A percentile compares a stretch with the other conserved stretches of the same genome.
These are phyloP conservation scores for Sporothrix mexicana DNA, from an alignment of 2,329 filamentous ascomycete species.

Conservation along the genomic window DNA sequence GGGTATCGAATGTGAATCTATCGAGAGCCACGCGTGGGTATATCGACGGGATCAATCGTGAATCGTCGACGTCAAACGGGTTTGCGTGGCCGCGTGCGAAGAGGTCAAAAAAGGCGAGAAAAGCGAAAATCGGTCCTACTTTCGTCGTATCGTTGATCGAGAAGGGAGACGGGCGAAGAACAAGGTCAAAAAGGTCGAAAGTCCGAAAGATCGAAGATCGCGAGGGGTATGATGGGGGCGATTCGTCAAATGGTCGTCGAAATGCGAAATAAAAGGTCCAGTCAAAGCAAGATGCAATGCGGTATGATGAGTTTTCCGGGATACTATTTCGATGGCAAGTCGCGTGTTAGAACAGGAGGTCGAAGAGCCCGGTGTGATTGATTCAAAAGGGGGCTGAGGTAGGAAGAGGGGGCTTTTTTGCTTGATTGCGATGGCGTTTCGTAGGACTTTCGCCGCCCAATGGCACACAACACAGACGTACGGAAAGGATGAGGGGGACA, in stretches of 20 bases:
- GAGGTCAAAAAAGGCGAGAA: too few relatives aligned
- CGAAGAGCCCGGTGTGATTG: background rate
- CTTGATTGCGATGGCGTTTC: conserved; percentile 4
- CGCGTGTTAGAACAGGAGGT: conserved; percentile 16
- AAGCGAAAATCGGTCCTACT: background rate
- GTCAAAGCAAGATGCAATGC: background rate
- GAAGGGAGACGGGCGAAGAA: background rate
- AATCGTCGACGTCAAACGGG: background rate
- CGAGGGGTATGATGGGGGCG: conserved; percentile 8
- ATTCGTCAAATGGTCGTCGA: background rate
- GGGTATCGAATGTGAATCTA: conserved; percentile 11
- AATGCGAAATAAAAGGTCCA: background rate
- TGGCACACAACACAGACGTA: conserved; percentile 4
- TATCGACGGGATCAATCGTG: background rate
- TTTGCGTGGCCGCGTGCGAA: conserved; percentile 15
- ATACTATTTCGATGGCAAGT: background rate
- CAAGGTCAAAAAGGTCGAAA: background rate
- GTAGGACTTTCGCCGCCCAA: conserved; percentile 26
- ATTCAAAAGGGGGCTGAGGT: background rate
- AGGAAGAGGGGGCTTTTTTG: background rate
- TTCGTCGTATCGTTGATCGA: conserved; percentile 15
- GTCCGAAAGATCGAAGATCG: background rate
- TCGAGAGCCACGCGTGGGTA: background rate
- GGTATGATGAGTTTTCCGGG: background rate
- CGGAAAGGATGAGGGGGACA: background rate